phyloP scores from a whole-genome alignment of 2,329 filamentous ascomycete species.

The Aspergillus ibericus region DNA sequence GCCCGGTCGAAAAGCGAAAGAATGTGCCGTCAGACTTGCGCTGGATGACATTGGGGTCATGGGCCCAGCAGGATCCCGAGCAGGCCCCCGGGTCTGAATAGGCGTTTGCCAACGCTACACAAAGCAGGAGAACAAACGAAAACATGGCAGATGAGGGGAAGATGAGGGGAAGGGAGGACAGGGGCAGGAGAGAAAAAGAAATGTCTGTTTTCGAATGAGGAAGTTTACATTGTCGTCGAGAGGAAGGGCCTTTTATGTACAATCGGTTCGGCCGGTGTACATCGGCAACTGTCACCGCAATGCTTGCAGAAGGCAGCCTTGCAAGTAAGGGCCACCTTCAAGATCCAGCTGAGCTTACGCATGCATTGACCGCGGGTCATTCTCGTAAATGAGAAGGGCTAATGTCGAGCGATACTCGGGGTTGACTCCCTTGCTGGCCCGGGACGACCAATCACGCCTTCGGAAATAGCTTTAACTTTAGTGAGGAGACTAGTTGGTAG shows the following conservation, averaged over 20 bases:
- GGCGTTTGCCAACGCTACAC: slow-evolving; percentile 24
- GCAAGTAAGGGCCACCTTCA: slow-evolving; percentile 1
- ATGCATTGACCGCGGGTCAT: slow-evolving; percentile 9
- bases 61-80: slow-evolving; percentile 37
- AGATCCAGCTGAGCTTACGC: slow-evolving; percentile 6
- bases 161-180: background rate
- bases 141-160: background rate
- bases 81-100: slow-evolving; percentile 34
- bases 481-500: background rate
- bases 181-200: background rate
- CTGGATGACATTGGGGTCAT: slow-evolving; percentile 53
- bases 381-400: background rate
- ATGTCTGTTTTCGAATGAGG: background rate
- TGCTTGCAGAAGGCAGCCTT: slow-evolving; percentile 1
- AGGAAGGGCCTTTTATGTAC: slow-evolving; percentile 3
- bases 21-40: slow-evolving; percentile 53
- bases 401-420: background rate
- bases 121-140: background rate
- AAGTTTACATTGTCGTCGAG: background rate
- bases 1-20: slow-evolving; percentile 55
- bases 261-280: background rate
- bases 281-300: slow-evolving; percentile 1
- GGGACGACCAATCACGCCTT: slow-evolving; percentile 5
- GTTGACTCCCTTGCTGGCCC: slow-evolving; percentile 6
- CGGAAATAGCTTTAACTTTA: slow-evolving; percentile 1